phyloP scores from a whole-genome alignment of 2,329 filamentous ascomycete species.

The Amylocarpus encephaloides region DNA sequence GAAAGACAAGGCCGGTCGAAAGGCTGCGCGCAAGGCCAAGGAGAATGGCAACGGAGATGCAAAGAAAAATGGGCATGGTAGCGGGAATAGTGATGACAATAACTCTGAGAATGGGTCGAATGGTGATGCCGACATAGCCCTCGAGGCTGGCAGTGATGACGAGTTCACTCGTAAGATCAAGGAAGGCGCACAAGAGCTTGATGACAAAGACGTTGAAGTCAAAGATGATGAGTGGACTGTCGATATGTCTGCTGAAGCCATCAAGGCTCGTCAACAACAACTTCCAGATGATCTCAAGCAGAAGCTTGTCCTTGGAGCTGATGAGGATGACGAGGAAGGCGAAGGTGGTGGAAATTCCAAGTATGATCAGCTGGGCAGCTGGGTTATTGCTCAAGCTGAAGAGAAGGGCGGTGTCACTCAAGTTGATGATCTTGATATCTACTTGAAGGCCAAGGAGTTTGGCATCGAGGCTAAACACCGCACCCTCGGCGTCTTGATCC shows the following conservation, averaged over 20 bases:
- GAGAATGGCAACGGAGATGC: conserved; percentile 47
- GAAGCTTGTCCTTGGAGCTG: conserved; percentile 74
- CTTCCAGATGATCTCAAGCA: conserved; percentile 94
- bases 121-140: conserved; percentile 44
- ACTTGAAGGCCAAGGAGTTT: conserved; percentile 93
- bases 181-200: conserved; percentile 64
- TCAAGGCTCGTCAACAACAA: conserved; percentile 87
- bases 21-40: conserved; percentile 87
- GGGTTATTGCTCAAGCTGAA: conserved; percentile 72
- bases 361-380: conserved; percentile 89
- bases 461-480: conserved; percentile 93
- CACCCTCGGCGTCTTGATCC: conserved; percentile 83
- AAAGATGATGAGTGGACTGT: conserved; percentile 94
- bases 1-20: conserved; percentile 90
- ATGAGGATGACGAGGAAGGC: conserved; percentile 73
- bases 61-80: conserved; percentile 47
- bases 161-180: conserved; percentile 77
- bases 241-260: conserved; percentile 90
- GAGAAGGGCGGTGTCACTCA: conserved; percentile 69
- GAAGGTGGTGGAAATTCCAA: conserved; percentile 67
- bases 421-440: conserved; percentile 84
- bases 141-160: conserved; percentile 78
- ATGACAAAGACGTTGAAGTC: conserved; percentile 51
- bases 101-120: conserved; percentile 50
- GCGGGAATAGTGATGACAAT: conserved; percentile 55